Evolutionary conservation across 805 yeast genomes (phyloP), one percentile per base, ranked within the genome.

Genomic region (Danielia reshetovae): DNA sequence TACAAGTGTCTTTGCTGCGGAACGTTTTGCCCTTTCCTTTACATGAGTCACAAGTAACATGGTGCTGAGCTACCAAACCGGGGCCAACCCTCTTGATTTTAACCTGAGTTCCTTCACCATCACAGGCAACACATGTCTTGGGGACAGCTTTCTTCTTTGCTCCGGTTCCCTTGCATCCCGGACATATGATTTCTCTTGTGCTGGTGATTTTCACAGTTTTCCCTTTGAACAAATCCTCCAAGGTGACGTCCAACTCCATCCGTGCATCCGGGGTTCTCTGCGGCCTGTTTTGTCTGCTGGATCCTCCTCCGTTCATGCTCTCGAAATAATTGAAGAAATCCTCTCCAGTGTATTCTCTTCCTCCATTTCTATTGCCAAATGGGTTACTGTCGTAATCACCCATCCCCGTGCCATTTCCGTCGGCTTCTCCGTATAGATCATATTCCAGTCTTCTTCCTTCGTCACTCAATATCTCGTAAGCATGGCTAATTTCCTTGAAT

Each of bases 401-500:
- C 40, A 18, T 29, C 8, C 50, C 51, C 15, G 48, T 34, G 19
- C 48, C 43, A 15, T 30, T 32, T 5, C 60, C 64, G 17, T 60
- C 66, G 7, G 61, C 48, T 8, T 67, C 52, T 11, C 83, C 84
- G 44, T 72, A 75, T 13, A 59, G 46, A 51, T 83, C 89, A 51
- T 81, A 83, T 29, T 75, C 70, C 24, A 60, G 60, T 39, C 88
- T 60, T 47, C 67, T 72, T 8, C 59, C 70, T 22, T 79, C 94
- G 55, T 89, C 95, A 18, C 77, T 75, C 39, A 90, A 62, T 3
- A 83, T 65, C 53, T 87, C 95, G 55, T 90, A 90, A 0, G 97
- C 97, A 41, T 81, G 83, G 13, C 81, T 74, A 38, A 90, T 75
- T 48, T 82, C 89, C 57, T 90, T 90, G 61, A 90, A 90, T 52